Evolutionary conservation across 192 early-diverging fungal genomes (phyloP), one percentile per base, ranked within the genome.

Genomic region (Backusella tuberculispora): DNA sequence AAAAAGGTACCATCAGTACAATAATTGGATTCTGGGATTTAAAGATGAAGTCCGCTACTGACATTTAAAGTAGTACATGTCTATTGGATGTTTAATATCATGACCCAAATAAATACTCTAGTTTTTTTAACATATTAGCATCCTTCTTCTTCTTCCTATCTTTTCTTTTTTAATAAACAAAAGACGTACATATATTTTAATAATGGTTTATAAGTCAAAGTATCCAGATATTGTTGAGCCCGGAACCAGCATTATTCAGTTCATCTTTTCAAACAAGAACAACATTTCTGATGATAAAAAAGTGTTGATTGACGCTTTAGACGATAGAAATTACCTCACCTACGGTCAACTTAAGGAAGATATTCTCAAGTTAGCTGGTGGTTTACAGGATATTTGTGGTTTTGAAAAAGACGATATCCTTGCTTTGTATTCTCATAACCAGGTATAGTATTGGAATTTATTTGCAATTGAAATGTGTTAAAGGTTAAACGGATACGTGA

Each of bases 191-290:
- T 24, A 56, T 3, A 34, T 34, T 34, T 34, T 2, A 34, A 34
- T 34, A 56, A 83, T 81, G 67, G 77, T 83, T 41, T 85, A 81
- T 72, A 71, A n/a, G 9, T 84, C 81, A 5, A 29, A 34, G 15
- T n/a, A 66, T n/a, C 79, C 81, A 29, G 78, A 83, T 72, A 66
- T 81, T 19, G 71, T 76, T 40, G 76, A 86, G n/a, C 83, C 83
- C 17, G 50, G 76, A 26, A 81, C 77, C 45, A 84, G 83, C 43
- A 56, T 85, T 69, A 78, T 80, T 47, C 77, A 80, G 9, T 86
- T 80, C 42, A 53, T 81, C 5, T 79, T 79, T 50, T 79, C 78
- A 12, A 86, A 86, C 67, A 76, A 69, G 4, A 79, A 83, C 65
- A 45, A 70, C 17, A 77, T 80, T 6, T 6, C 50, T 13, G 85